Evolutionary conservation across 805 yeast species (phyloP), one percentile per base, ranked within the genome.

Genomic region (Candida stauntonica): DNA sequence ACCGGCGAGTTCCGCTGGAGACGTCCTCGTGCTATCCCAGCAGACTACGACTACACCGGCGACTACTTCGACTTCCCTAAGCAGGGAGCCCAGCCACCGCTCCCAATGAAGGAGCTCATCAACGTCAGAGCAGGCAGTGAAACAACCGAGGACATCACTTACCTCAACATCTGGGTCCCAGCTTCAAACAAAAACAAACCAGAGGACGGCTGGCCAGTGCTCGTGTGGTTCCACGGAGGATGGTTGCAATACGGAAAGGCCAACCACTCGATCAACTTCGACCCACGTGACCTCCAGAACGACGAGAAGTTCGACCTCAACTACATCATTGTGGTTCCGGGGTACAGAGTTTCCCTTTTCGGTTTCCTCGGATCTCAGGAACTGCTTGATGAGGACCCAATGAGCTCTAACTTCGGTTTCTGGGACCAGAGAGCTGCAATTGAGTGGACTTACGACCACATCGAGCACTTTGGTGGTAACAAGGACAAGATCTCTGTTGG

Each of bases 351-450:
- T 29, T 64, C 64, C 32, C 52, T 64, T 26, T 60, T 61, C 55
- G 60, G 70, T 40, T 50, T 68, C 44, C 37, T 68, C 21, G 48
- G 58, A 8, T 64, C 64, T 56, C 34, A 36, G 20, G 44, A 40
- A 20, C 12, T 40, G 23, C 44, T 35, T 14, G 40, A 36, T 14
- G 44, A 40, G 21, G 71, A 73, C 42, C 46, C 60, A 37, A 33
- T 60, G 29, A 27, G 29, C n/a, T 59, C 57, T 5, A 44, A 36
- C 28, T 42, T 42, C 14, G 44, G 39, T 66, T 39, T 39, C 36
- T 66, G 67, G 64, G 79, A 74, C 50, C 78, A 71, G 50, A 52
- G 66, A 34, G 41, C 57, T 14, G 75, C 71, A 1, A 51, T 72
- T 5, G 64, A 66, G 43, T 74, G 79, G 79, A 64, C 64, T 5